These are phyloP conservation scores for Penicillium atrosanguineum DNA, from an alignment of 495 filamentous ascomycete species.

Conservation along the genomic window DNA sequence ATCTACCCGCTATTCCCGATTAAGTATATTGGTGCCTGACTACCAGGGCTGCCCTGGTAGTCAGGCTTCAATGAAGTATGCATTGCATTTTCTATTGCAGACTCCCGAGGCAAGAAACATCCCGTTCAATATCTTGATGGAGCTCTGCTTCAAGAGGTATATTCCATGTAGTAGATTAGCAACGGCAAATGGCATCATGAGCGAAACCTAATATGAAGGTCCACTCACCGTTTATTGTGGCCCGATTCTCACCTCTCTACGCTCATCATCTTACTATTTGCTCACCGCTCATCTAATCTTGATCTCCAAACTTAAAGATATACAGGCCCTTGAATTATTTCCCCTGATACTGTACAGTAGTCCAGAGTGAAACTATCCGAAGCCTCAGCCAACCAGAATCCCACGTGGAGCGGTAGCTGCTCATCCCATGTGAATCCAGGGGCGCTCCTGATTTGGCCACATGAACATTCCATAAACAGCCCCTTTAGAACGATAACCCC, in stretches of 20 bases:
- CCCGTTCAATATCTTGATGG: not conserved
- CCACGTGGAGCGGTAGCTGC: constrained; percentile 13
- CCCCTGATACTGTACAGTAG: not conserved
- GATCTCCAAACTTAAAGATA: not conserved
- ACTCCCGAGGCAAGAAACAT: not conserved
- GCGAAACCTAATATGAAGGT: not conserved
- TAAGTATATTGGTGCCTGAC: not conserved
- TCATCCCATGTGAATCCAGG: constrained; percentile 12
- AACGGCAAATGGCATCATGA: not conserved
- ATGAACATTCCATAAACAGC: not conserved
- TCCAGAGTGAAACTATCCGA: not conserved
- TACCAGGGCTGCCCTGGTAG: not conserved
- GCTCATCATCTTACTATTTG: not conserved
- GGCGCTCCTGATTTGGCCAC: constrained; percentile 15
- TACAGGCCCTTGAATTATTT: not conserved
- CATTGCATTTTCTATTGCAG: not conserved
- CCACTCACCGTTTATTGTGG: not conserved
- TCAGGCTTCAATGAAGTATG: not conserved
- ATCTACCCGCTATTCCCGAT: not conserved
- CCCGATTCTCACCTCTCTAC: no score
- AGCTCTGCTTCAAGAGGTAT: not conserved
- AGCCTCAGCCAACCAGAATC: constrained; percentile 4
- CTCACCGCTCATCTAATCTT: not conserved
- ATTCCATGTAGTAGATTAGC: no score
- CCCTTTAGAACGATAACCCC: not conserved